These are phyloP conservation scores for Abrus pulchellus DNA, from an alignment of 306 rosid genomes.

Conservation along the genomic window DNA sequence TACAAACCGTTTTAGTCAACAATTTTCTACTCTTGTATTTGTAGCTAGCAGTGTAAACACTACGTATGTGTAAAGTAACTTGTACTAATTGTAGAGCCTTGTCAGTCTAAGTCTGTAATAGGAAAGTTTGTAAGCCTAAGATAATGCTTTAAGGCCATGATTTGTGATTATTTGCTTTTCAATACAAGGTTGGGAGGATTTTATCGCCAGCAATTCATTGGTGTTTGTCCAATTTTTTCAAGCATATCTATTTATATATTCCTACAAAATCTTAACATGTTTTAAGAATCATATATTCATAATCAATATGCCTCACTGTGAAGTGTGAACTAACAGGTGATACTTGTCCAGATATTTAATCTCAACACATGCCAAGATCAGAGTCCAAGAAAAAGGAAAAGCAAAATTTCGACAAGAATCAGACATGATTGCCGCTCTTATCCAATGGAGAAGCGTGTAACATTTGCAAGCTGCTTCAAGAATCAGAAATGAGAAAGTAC, in stretches of 20 bases:
- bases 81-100: neutral
- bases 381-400: neutral
- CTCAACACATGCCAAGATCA: neutral
- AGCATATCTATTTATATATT: neutral
- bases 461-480: too few species aligned
- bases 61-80: neutral
- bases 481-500: too few species aligned
- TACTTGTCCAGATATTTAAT: neutral
- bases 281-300: neutral
- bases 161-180: constrained; percentile 8
- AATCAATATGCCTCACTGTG: neutral
- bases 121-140: neutral
- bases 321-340: neutral
- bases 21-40: neutral
- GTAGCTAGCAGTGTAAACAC: neutral
- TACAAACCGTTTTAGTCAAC: constrained; percentile 8
- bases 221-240: neutral
- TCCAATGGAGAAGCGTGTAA: too few species aligned
- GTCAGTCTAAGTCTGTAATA: neutral
- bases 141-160: neutral
- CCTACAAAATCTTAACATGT: neutral
- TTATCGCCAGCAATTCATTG: constrained; percentile 1
- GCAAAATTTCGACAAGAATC: neutral
- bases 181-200: neutral
- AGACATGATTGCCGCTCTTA: too few species aligned